These are phyloP conservation scores for Gaillardinia entomophila DNA, from an alignment of 805 yeast species.

Conservation along the genomic window DNA sequence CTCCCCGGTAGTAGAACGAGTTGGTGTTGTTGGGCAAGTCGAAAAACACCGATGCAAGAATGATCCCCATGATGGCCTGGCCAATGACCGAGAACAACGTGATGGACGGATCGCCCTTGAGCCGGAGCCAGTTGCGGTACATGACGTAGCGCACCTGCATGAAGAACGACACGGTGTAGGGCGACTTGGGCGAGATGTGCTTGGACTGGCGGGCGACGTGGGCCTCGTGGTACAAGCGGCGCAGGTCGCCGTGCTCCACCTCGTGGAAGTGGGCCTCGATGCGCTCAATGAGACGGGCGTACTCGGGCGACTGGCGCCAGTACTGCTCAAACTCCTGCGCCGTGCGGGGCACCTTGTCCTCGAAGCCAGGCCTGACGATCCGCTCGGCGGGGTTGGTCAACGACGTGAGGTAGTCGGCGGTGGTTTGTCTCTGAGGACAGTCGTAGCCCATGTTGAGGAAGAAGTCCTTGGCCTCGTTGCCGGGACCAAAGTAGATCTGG, in stretches of 20 bases:
- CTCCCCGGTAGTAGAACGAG: conserved; percentile 61
- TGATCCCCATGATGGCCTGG: conserved; percentile 49
- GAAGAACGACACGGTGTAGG: conserved; percentile 28
- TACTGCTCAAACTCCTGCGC: conserved; percentile 53
- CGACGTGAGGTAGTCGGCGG: conserved; percentile 63
- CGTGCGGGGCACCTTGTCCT: conserved; percentile 47
- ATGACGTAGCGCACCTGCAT: conserved; percentile 40
- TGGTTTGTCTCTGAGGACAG: conserved; percentile 59
- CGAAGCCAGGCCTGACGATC: conserved; percentile 42
- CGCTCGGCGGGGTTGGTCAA: conserved; percentile 64
- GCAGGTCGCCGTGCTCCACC: conserved; percentile 6
- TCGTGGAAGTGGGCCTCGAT: conserved; percentile 35
- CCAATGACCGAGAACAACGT: conserved; percentile 47
- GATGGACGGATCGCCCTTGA: conserved; percentile 52
- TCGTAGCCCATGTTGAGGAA: conserved; percentile 58
- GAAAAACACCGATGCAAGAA: conserved; percentile 57
- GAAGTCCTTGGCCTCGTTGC: conserved; percentile 39
- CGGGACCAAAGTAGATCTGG: conserved; percentile 43
- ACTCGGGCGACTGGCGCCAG: conserved; percentile 56
- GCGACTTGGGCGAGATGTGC: conserved; percentile 25
- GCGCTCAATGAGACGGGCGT: conserved; percentile 30
- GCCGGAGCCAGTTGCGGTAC: conserved; percentile 49
- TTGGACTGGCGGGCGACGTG: conserved; percentile 35
- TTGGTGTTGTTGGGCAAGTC: conserved; percentile 43
- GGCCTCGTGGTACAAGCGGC: conserved; percentile 5